These are phyloP conservation scores for Neohortaea acidophila DNA, from an alignment of 495 filamentous ascomycete genomes.

Conservation along the genomic window DNA sequence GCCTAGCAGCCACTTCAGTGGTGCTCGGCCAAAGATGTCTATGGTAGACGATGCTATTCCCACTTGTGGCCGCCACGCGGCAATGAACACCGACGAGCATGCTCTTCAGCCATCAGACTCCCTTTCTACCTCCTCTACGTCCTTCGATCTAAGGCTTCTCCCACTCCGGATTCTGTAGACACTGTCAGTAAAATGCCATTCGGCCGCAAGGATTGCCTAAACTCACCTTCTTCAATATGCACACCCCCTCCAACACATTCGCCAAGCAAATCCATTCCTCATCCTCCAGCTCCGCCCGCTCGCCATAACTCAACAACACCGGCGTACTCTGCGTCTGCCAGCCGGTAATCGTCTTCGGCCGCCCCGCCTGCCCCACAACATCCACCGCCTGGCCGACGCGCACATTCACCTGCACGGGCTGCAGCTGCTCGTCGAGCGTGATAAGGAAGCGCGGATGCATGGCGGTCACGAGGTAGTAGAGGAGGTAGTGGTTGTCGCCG, in stretches of 20 bases:
- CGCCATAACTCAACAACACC: constrained; percentile 79
- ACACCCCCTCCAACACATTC: constrained; percentile 82
- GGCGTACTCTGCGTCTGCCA: constrained; percentile 99
- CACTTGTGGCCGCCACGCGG: too few species aligned
- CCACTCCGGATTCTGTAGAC: too few species aligned
- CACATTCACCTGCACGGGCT: constrained; percentile 89
- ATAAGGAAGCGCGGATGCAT: constrained; percentile 95
- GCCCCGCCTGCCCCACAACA: constrained; percentile 89
- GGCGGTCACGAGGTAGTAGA: constrained; percentile 94
- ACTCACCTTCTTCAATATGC: constrained; percentile 88
- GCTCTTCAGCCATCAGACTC: too few species aligned
- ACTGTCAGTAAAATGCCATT: too few species aligned
- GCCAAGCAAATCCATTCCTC: constrained; percentile 89
- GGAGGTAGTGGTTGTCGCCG: constrained; percentile 75
- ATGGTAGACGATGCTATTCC: too few species aligned
- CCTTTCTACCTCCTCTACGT: too few species aligned
- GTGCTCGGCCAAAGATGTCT: too few species aligned
- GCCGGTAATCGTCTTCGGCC: constrained; percentile 96
- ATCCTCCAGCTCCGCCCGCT: constrained; percentile 92
- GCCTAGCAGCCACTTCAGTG: too few species aligned
- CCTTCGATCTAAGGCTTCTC: too few species aligned
- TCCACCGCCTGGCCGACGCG: constrained; percentile 96
- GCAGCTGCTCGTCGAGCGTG: constrained; percentile 84
- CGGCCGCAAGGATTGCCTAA: too few species aligned
- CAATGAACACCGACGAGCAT: too few species aligned